Conservation (phyloP, 345 rosid species). For the Camelina laxa region DNA sequence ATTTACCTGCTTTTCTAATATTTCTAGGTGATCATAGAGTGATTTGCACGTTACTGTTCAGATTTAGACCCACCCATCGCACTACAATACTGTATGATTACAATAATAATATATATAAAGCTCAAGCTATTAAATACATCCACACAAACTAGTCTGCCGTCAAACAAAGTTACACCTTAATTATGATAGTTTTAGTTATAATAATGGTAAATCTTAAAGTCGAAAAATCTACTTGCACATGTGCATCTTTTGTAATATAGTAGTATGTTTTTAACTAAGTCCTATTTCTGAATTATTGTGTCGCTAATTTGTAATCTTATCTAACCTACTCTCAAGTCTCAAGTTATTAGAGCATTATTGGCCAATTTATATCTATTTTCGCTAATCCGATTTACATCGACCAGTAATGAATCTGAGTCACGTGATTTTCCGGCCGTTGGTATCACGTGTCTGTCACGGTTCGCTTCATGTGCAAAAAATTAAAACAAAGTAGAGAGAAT, state of each 20-base stretch:
- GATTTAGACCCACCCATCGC: slow-evolving; percentile 31
- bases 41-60: slow-evolving; percentile 43
- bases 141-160: not conserved
- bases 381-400: too few species aligned
- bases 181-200: not conserved
- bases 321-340: not conserved
- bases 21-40: slow-evolving; percentile 28
- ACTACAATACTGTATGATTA: slow-evolving; percentile 21
- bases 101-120: slow-evolving; percentile 4
- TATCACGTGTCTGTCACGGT: slow-evolving; percentile 38
- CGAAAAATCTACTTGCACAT: slow-evolving; percentile 2
- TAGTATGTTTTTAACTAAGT: not conserved
- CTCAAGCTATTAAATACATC: slow-evolving; percentile 17
- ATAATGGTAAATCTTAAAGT: not conserved
- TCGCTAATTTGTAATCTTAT: not conserved
- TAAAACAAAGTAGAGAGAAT: not conserved
- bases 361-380: too few species aligned
- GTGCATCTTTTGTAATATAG: not conserved
- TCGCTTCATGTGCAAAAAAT: slow-evolving; percentile 41
- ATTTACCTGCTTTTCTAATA: slow-evolving; percentile 12
- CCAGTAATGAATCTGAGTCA: slow-evolving; percentile 4
- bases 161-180: not conserved
- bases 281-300: slow-evolving; percentile 1
- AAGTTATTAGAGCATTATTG: too few species aligned
- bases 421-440: slow-evolving; percentile 34